Percentiles rank a stretch among this genome's conserved stretches.
Conservation (phyloP, 495 filamentous ascomycete species). For the Podospora didyma region DNA sequence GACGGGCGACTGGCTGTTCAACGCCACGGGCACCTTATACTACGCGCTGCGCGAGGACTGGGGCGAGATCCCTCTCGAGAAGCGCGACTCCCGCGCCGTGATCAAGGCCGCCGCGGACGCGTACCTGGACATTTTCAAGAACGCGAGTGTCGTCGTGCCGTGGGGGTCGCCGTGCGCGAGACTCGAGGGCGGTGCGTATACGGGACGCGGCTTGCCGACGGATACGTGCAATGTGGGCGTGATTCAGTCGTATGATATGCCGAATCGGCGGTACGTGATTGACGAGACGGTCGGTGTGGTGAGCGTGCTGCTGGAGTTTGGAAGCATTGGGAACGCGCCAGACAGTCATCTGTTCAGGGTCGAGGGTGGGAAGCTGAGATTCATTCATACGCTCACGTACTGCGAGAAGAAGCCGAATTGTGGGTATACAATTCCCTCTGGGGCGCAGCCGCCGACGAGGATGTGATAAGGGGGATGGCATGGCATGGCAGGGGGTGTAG, state of each 20-base stretch:
- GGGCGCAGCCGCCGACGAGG: neutral
- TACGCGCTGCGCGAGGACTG: slow-evolving; percentile 23
- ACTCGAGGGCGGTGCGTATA: slow-evolving; percentile 28
- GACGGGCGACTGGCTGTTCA: slow-evolving; percentile 26
- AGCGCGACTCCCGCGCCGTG: slow-evolving; percentile 17
- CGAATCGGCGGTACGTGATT: slow-evolving; percentile 18
- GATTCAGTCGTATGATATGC: slow-evolving; percentile 18
- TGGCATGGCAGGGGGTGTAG: too few relatives aligned
- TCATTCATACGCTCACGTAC: slow-evolving; percentile 21
- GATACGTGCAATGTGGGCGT: slow-evolving; percentile 20
- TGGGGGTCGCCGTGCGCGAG: slow-evolving; percentile 25
- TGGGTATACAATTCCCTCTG: slow-evolving; percentile 2
- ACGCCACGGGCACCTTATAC: slow-evolving; percentile 22
- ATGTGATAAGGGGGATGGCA: too few relatives aligned
- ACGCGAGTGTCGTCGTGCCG: slow-evolving; percentile 19
- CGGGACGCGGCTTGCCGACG: slow-evolving; percentile 17
- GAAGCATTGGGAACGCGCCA: slow-evolving; percentile 19
- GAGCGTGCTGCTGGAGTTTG: slow-evolving; percentile 37
- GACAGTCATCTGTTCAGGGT: slow-evolving; percentile 33
- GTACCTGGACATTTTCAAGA: slow-evolving; percentile 25
- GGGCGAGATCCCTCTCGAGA: slow-evolving; percentile 15
- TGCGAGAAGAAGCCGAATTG: slow-evolving; percentile 23
- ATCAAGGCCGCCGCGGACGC: slow-evolving; percentile 24
- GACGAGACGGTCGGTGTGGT: slow-evolving; percentile 38
- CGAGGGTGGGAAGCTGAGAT: slow-evolving; percentile 15